Evolutionary conservation across 2,329 filamentous ascomycete species (phyloP).

Genomic region (Botrytis hyacinthi): DNA sequence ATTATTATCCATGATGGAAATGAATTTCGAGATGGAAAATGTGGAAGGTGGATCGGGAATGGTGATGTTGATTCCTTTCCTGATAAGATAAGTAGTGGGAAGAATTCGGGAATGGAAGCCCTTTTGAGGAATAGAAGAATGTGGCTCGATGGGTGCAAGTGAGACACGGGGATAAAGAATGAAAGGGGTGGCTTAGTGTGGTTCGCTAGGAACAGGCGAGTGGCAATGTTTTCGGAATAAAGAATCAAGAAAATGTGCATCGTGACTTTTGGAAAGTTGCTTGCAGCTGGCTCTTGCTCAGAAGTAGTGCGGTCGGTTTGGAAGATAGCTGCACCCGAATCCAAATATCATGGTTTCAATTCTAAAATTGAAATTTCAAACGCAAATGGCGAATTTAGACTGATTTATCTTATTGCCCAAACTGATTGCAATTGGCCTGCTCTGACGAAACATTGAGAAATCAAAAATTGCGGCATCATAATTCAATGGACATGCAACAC

Average conservation of each 20-base stretch:
- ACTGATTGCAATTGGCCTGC: background rate
- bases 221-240: conserved; percentile 10
- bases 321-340: background rate
- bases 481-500: background rate
- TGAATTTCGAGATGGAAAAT: background rate
- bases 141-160: background rate
- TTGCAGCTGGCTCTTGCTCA: background rate
- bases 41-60: background rate
- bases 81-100: background rate
- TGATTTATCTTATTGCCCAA: background rate
- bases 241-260: background rate
- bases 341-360: background rate
- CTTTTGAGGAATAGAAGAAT: background rate
- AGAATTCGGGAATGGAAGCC: background rate
- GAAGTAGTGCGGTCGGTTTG: background rate
- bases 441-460: background rate
- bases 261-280: background rate
- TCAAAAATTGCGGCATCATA: no score
- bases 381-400: background rate
- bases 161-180: conserved; percentile 13
- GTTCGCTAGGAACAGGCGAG: conserved; percentile 10
- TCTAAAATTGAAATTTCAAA: background rate
- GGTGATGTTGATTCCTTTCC: background rate
- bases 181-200: background rate
- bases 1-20: background rate